Percentiles rank a stretch among this genome's conserved stretches.
phyloP scores from a whole-genome alignment of 306 rosid species.

The Abrus precatorius region DNA sequence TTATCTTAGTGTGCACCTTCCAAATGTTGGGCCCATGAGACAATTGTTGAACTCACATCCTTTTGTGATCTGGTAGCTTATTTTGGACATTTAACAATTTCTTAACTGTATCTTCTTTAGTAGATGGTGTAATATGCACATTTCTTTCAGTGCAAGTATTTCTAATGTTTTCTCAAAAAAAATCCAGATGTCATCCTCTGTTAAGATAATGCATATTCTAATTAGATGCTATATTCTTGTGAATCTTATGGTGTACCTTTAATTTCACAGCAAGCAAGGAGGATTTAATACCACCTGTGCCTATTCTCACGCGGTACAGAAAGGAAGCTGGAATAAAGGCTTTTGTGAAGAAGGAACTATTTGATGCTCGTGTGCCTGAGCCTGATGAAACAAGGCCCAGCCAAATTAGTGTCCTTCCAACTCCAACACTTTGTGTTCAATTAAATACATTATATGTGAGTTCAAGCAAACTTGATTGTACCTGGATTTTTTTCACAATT shows the following conservation, averaged over 20 bases:
- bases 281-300: conserved; percentile 89
- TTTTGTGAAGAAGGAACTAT: conserved; percentile 94
- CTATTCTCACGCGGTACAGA: conserved; percentile 88
- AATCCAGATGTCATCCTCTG: conserved; percentile 21
- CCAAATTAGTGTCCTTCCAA: conserved; percentile 78
- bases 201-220: conserved; percentile 42
- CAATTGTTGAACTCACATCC: too few species aligned
- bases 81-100: neutral
- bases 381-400: conserved; percentile 81
- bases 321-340: conserved; percentile 97
- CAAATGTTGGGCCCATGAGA: too few species aligned
- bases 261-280: conserved; percentile 85
- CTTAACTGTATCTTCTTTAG: conserved; percentile 23
- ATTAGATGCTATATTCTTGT: conserved; percentile 18
- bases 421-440: conserved; percentile 90
- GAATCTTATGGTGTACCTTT: conserved; percentile 47
- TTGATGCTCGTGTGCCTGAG: conserved; percentile 87
- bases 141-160: conserved; percentile 16
- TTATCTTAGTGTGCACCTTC: too few species aligned
- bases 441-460: conserved; percentile 94
- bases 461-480: conserved; percentile 46
- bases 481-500: conserved; percentile 36
- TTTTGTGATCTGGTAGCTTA: too few species aligned
- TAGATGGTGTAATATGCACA: conserved; percentile 13
- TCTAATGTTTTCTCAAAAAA: conserved; percentile 20